Conservation (phyloP, 2,329 filamentous ascomycete genomes). For the Arthrobotrys sphaeroides region DNA sequence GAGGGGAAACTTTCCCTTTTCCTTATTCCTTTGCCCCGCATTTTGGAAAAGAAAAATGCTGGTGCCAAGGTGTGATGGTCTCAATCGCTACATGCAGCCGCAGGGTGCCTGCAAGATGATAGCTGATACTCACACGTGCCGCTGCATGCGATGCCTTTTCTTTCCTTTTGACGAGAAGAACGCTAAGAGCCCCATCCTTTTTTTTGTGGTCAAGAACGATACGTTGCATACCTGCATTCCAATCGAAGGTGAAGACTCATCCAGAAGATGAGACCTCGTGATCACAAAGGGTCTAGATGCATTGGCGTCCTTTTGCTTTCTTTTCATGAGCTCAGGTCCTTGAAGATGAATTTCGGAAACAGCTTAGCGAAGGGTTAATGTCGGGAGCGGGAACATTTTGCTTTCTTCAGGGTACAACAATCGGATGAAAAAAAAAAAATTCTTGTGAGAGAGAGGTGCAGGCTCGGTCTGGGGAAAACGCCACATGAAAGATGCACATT, state of each 20-base stretch:
- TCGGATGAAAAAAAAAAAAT: slow-evolving; percentile 33
- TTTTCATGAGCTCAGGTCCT: too few species aligned
- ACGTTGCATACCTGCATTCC: slow-evolving; percentile 29
- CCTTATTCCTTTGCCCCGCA: slow-evolving; percentile 41
- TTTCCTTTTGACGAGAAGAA: slow-evolving; percentile 22
- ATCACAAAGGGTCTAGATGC: slow-evolving; percentile 35
- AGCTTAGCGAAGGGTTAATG: neutral
- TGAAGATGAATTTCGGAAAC: neutral
- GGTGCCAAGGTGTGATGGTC: slow-evolving; percentile 44
- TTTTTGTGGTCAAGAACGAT: neutral
- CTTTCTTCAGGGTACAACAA: slow-evolving; percentile 22
- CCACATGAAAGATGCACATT: slow-evolving; percentile 5
- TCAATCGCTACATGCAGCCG: slow-evolving; percentile 45
- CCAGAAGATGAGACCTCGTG: slow-evolving; percentile 8
- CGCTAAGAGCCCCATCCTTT: slow-evolving; percentile 10
- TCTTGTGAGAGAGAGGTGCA: slow-evolving; percentile 3
- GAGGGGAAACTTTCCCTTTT: slow-evolving; percentile 17
- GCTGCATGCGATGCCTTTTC: slow-evolving; percentile 39
- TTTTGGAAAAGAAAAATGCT: slow-evolving; percentile 29
- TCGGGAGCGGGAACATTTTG: slow-evolving; percentile 14
- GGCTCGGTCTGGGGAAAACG: neutral
- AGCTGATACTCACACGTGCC: slow-evolving; percentile 53
- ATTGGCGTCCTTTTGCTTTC: slow-evolving; percentile 4
- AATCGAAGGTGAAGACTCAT: slow-evolving; percentile 6
- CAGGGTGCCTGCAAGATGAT: slow-evolving; percentile 46